Base-by-base conservation (phyloP, 768 basidiomycete species). In the Tephrocybe sp. region DNA sequence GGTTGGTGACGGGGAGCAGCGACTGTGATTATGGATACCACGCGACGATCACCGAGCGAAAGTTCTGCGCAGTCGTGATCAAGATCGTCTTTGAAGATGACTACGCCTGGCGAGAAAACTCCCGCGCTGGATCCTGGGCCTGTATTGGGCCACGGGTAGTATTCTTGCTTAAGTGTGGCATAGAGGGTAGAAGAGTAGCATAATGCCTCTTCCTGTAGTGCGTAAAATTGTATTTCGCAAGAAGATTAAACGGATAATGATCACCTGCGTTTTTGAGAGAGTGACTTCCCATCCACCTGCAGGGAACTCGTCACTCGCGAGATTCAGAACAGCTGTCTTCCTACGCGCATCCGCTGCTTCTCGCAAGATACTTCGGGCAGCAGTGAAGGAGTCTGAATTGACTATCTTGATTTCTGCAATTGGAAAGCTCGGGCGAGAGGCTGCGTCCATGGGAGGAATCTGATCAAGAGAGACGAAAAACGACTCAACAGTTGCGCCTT, bases 101-200 rank as follows among this genome's bases (percentile, higher is more conserved):
- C 72, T 5, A 78, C 69, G 7, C 69, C 71, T 0, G 76, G 73
- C 1, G 76, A 78, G 59, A 57, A 77, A 1, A 77, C 48, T 1
- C 73, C 76, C 2, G 72, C 69, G 4, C 62, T 54, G 15, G 69
- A 74, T 1, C 69, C 70, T 3, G 60, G 62, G 27, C 76, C 76
- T 15, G 67, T 57, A 56, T 78, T 78, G 11, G 72, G 68, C 76
- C 76, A 77, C 8, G 76, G 76, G 46, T 77, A 77, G 51, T 69
- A 74, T 6, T 60, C 58, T 21, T 57, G 56, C 36, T 70, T 69
- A 28, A 78, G 66, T 1, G 75, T 76, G 11, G 51, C 48, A 53
- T 71, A 78, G 5, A 78, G 63, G 4, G 75, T 76, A 3, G 76
- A 76, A 8, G 73, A 71, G 55, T 77, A 78, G 52, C 76, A 78